phyloP scores from a whole-genome alignment of 257 asterid species.

The Solanum bulbocastanum region DNA sequence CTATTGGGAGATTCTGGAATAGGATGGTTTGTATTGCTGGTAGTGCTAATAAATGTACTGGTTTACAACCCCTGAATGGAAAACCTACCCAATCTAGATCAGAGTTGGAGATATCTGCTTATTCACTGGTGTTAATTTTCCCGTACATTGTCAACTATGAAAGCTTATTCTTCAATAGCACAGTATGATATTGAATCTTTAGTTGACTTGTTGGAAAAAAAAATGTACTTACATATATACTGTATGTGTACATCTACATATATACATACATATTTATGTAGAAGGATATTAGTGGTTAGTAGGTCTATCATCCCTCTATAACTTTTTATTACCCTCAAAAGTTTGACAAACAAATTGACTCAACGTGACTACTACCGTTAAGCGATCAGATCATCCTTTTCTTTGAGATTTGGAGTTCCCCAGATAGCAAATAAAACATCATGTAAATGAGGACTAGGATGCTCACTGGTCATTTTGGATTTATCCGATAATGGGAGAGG shows the following conservation, averaged over 20 bases:
- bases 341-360: neutral
- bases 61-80: neutral
- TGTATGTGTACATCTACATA: neutral
- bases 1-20: neutral
- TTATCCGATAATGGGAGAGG: neutral
- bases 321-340: neutral
- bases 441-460: neutral
- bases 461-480: neutral
- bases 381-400: neutral
- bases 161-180: neutral
- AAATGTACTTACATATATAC: neutral
- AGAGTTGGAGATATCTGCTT: neutral
- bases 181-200: neutral
- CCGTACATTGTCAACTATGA: neutral
- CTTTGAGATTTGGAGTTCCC: neutral
- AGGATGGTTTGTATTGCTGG: neutral
- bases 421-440: neutral
- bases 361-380: neutral
- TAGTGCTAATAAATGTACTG: neutral
- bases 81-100: neutral
- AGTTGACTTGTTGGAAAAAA: neutral
- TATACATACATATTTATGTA: neutral
- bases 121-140: neutral
- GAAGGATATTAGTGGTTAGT: neutral
- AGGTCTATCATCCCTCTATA: neutral